Evolutionary conservation across 78 protist species (phyloP).

Genomic region (Pigoraptor vietnamica): DNA sequence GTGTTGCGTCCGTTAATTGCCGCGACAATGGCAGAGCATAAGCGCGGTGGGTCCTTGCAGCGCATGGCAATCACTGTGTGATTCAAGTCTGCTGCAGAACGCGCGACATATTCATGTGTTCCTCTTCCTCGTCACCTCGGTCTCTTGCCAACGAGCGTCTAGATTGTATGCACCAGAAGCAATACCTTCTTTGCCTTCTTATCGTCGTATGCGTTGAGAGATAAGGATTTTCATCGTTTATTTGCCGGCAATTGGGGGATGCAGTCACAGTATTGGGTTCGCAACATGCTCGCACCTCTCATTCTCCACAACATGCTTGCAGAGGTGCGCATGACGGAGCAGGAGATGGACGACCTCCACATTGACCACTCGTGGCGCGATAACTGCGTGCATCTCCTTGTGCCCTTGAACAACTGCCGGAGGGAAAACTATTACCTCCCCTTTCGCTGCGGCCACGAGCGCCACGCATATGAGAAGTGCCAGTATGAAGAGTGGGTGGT

Average conservation of each 20-base stretch:
- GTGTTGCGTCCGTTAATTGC: not conserved
- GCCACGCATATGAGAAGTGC: conserved; percentile 71
- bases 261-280: no score
- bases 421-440: conserved; percentile 36
- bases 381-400: conserved; percentile 61
- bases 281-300: not conserved
- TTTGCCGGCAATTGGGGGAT: no score
- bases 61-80: no score
- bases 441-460: conserved; percentile 64
- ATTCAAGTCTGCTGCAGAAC: no score
- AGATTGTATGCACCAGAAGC: no score
- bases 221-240: no score
- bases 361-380: conserved; percentile 56
- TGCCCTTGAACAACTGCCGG: conserved; percentile 72
- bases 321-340: conserved; percentile 13
- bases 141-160: no score
- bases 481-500: conserved; percentile 65
- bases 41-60: not conserved
- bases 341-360: conserved; percentile 35
- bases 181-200: no score
- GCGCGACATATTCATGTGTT: no score
- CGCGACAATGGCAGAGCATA: not conserved
- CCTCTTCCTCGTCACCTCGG: no score
- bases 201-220: no score
- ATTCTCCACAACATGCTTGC: not conserved